Base-by-base conservation (phyloP, 805 yeast species). In the Blastobotrys terrestris region DNA sequence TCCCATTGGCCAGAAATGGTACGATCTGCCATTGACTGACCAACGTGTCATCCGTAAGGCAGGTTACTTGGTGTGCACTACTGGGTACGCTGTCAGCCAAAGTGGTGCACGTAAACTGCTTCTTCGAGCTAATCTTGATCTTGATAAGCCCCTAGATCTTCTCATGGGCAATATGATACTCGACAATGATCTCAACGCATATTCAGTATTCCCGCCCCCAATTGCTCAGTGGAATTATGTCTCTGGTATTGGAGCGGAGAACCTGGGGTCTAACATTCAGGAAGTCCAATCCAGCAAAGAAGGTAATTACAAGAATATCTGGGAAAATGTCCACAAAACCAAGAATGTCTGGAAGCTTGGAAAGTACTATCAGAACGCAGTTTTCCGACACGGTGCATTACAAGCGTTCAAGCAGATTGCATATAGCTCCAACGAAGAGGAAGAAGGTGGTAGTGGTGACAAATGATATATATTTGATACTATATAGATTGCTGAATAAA, bases 161-260 rank as follows among this genome's bases (percentile, higher is more conserved):
- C 26, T 53, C 44, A 49, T 55, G 20, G 40, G 16, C 14, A 44
- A 46, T 14, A 26, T 53, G 35, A 45, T 50, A 1, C 16, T 16
- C 4, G 44, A 52, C 6, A 53, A 52, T 13, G 44, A 44, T 22
- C 21, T 55, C 16, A 49, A 50, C 15, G 52, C 50, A 11, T 55
- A 50, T 44, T 46, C 56, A 3, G 39, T 52, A 6, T 46, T 39
- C 15, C 57, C 55, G 2, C 51, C 50, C 14, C 13, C 43, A 2
- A 51, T 55, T 44, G 44, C 49, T 6, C 56, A 53, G 48, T 53
- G 55, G 55, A 51, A 50, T 18, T 55, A 55, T 44, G 31, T 14
- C n/a, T 31, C 31, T 4, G 51, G 50, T 31, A 49, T 54, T 43
- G 57, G 55, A 1, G 51, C 53, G 2, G 54, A 51, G 5, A 35